Evolutionary conservation across 2,329 filamentous ascomycete species (phyloP), one percentile per base, ranked within the genome.

Genomic region (Neodidymelliopsis sp.): DNA sequence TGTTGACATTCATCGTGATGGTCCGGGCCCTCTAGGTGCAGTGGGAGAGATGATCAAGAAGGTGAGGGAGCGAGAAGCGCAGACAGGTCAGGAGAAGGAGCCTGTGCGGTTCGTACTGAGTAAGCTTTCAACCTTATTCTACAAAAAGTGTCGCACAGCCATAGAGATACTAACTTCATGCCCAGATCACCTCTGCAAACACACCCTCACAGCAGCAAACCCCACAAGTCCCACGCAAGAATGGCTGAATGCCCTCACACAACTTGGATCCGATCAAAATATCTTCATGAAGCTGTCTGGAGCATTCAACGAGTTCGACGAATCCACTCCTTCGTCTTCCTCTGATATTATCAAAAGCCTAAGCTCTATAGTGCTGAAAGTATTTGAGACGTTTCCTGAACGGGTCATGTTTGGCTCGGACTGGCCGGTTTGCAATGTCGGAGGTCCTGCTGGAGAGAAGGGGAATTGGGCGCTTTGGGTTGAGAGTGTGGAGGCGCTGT

Each of bases 221-320:
- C 77, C 72, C 28, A 58, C 33, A 45, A 53, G 19, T 39, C 61
- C 1, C 77, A 80, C 19, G 35, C 91, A 88, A 70, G 81, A 82
- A 45, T 96, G 90, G 90, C 83, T 84, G 45, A 78, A 80, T 11
- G 80, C 84, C 53, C 84, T 96, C 66, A 83, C 83, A 61, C 78
- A 81, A 7, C 84, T 95, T 64, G 83, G 86, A 59, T 81, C 81
- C 49, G 83, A 83, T 67, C 75, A 79, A 37, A 81, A 79, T 39
- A 85, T 87, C n/a, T 95, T 88, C 76, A 89, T 97, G 82, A 96
- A 97, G 77, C 82, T 97, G n/a, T 93, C 89, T 0, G 93, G 93
- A 6, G 84, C 81, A 35, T 92, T 97, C 72, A 85, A 88, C 13
- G 90, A 96, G 74, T 85, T 97, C 74, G 81, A 77, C 73, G 80